Evolutionary conservation across 1,284 basidiomycete genomes (phyloP).

Genomic region (Puccinia coronata): DNA sequence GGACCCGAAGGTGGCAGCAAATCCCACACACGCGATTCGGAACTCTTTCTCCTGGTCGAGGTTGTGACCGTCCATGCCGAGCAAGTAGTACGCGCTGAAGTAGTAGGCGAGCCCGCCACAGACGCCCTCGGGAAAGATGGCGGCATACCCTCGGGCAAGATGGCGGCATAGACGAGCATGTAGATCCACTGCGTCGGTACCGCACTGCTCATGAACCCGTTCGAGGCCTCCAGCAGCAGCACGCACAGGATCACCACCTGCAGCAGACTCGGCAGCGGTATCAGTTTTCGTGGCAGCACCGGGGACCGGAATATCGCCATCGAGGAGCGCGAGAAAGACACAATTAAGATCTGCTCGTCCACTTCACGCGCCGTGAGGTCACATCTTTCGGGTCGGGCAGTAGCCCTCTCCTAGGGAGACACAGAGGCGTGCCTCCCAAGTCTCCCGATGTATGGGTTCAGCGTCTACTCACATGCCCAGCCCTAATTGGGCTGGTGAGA

Average conservation of each 20-base stretch:
- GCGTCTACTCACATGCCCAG: too few species aligned
- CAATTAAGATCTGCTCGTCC: too few species aligned
- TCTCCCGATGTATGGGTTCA: too few species aligned
- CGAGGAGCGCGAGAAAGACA: constrained; percentile 91
- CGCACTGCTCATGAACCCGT: constrained; percentile 67
- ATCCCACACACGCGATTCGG: constrained; percentile 46
- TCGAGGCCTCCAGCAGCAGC: constrained; percentile 69
- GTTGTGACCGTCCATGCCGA: constrained; percentile 3
- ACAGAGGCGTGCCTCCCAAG: too few species aligned
- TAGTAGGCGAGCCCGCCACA: constrained; percentile 87
- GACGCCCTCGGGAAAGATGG: too few species aligned
- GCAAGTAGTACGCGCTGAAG: constrained; percentile 42
- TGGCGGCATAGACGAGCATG: constrained; percentile 62
- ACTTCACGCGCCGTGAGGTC: too few species aligned
- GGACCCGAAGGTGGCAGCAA: constrained; percentile 45
- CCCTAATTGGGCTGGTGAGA: too few species aligned
- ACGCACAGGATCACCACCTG: constrained; percentile 69
- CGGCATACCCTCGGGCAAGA: constrained; percentile 82
- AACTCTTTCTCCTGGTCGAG: constrained; percentile 27
- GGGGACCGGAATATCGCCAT: constrained; percentile 79
- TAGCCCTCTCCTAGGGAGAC: too few species aligned
- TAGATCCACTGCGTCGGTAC: constrained; percentile 70
- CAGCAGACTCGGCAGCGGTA: constrained; percentile 72
- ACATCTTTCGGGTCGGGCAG: too few species aligned
- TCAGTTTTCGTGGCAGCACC: constrained; percentile 70